Evolutionary conservation across 805 yeast species (phyloP).

Genomic region (Candida insectalens): DNA sequence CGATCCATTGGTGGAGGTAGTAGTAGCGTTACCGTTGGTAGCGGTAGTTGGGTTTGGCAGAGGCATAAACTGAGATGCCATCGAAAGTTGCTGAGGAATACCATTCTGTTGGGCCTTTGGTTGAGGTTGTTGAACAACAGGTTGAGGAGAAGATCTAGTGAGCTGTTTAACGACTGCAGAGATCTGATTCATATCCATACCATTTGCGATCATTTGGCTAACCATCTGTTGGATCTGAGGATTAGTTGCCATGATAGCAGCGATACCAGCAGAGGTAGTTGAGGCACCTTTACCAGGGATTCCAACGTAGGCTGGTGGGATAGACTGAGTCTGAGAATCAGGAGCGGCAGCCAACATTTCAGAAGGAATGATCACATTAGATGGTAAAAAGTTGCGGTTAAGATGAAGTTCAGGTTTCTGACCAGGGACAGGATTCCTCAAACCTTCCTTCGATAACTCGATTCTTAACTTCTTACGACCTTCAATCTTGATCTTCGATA

Average conservation of each 20-base stretch:
- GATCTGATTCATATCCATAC: slow-evolving; percentile 26
- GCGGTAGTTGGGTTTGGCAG: too few species aligned
- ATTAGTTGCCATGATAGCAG: slow-evolving; percentile 18
- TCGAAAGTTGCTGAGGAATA: slow-evolving; percentile 35
- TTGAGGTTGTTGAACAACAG: slow-evolving; percentile 3
- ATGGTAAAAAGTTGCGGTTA: slow-evolving; percentile 39
- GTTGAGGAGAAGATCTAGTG: slow-evolving; percentile 12
- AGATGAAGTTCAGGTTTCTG: slow-evolving; percentile 35
- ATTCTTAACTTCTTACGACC: slow-evolving; percentile 41
- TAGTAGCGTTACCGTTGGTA: background rate
- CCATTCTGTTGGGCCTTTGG: background rate
- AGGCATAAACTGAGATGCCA: slow-evolving; percentile 52
- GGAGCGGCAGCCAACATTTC: slow-evolving; percentile 26
- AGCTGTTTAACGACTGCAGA: slow-evolving; percentile 20
- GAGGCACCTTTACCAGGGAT: slow-evolving; percentile 1
- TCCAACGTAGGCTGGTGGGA: background rate
- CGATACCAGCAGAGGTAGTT: slow-evolving; percentile 10
- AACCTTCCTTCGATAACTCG: slow-evolving; percentile 55
- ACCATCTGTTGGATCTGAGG: slow-evolving; percentile 26
- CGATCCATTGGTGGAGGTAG: background rate
- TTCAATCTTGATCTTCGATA: slow-evolving; percentile 35
- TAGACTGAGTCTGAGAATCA: background rate
- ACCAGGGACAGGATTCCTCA: slow-evolving; percentile 28
- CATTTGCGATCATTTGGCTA: slow-evolving; percentile 25
- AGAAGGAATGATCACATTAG: slow-evolving; percentile 47